These are phyloP conservation scores for Glarea lozoyensis DNA, from an alignment of 495 filamentous ascomycete species.

Conservation along the genomic window DNA sequence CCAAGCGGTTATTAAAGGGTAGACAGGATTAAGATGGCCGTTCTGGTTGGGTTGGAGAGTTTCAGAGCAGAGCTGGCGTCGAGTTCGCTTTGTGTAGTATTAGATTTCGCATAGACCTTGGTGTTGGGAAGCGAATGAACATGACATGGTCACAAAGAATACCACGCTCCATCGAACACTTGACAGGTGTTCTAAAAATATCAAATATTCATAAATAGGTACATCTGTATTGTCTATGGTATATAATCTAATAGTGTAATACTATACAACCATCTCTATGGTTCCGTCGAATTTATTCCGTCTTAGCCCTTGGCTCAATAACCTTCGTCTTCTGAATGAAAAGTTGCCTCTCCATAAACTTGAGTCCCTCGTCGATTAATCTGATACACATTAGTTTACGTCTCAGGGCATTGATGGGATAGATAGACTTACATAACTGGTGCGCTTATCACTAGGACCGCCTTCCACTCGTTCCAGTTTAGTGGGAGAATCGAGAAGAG, in stretches of 20 bases:
- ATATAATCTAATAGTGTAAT: slow-evolving; percentile 20
- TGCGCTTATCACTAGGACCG: slow-evolving; percentile 77
- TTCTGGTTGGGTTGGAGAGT: neutral
- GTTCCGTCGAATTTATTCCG: slow-evolving; percentile 18
- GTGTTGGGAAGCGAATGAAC: slow-evolving; percentile 5
- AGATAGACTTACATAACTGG: slow-evolving; percentile 77
- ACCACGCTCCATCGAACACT: too few species aligned
- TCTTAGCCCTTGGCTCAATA: slow-evolving; percentile 17
- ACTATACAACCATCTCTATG: too few species aligned
- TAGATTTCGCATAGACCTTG: slow-evolving; percentile 15
- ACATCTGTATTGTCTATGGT: slow-evolving; percentile 10
- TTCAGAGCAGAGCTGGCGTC: slow-evolving; percentile 1
- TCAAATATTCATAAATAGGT: too few species aligned
- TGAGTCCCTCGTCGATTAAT: slow-evolving; percentile 82
- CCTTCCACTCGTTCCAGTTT: slow-evolving; percentile 86
- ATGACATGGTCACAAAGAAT: slow-evolving; percentile 9
- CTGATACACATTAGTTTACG: slow-evolving; percentile 42
- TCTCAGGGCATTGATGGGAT: neutral
- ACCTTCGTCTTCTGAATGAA: slow-evolving; percentile 29
- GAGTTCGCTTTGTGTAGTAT: slow-evolving; percentile 17
- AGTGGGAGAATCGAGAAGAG: slow-evolving; percentile 90
- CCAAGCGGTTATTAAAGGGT: slow-evolving; percentile 95
- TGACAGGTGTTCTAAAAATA: too few species aligned
- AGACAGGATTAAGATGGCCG: slow-evolving; percentile 40
- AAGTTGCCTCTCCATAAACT: slow-evolving; percentile 64